Evolutionary conservation across 768 basidiomycete genomes (phyloP).

Genomic region (Lentinula sp.): DNA sequence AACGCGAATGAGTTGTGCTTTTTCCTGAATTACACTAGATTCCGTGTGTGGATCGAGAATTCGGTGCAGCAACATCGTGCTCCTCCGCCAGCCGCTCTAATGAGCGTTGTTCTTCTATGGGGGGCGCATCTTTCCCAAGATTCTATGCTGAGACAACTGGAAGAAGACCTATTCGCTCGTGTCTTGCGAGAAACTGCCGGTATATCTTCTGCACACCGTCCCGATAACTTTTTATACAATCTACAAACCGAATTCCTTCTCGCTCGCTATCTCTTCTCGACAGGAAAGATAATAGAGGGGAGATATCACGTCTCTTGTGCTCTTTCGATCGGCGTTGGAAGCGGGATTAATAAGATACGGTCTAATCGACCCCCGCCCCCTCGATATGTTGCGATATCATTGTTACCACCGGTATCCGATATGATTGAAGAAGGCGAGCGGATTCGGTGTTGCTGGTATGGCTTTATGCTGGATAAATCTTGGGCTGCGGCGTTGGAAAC

Average conservation of each 20-base stretch:
- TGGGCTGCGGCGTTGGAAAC: constrained; percentile 20
- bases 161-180: constrained; percentile 1
- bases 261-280: constrained; percentile 34
- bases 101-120: constrained; percentile 8
- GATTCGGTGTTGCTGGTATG: constrained; percentile 21
- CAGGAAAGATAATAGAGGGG: constrained; percentile 33
- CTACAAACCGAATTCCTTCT: constrained; percentile 36
- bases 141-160: neutral
- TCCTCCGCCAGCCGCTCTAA: neutral
- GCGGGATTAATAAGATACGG: constrained; percentile 19
- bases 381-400: neutral
- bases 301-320: constrained; percentile 33
- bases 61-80: neutral
- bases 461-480: constrained; percentile 26
- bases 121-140: constrained; percentile 7
- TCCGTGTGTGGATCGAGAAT: constrained; percentile 21
- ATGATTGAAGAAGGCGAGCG: constrained; percentile 17
- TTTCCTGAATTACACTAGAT: constrained; percentile 35
- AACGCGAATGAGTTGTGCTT: constrained; percentile 34
- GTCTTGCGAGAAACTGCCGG: neutral
- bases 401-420: constrained; percentile 19
- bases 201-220: constrained; percentile 10
- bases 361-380: constrained; percentile 1
- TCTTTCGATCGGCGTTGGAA: constrained; percentile 19
- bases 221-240: constrained; percentile 22